These are phyloP conservation scores for Dryadomyces quercus-mongolicae DNA, from an alignment of 2,329 filamentous ascomycete species.

Conservation along the genomic window DNA sequence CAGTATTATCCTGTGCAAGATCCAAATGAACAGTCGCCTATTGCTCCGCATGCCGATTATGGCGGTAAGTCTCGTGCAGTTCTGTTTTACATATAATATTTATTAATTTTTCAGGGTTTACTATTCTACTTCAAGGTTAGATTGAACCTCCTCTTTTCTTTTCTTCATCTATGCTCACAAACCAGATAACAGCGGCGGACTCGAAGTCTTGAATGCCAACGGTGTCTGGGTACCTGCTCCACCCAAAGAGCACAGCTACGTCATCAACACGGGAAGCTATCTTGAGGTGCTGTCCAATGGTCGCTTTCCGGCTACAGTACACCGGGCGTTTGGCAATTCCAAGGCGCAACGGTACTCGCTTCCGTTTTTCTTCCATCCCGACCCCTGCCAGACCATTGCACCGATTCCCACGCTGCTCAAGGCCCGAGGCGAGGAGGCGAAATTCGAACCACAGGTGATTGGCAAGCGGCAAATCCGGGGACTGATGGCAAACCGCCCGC, in stretches of 20 bases:
- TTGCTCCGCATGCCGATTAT: neutral
- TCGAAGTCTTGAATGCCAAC: conserved; percentile 28
- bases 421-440: neutral
- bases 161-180: neutral
- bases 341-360: conserved; percentile 33
- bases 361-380: conserved; percentile 42
- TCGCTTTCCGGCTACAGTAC: conserved; percentile 32
- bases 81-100: neutral
- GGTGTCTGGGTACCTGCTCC: conserved; percentile 30
- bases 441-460: neutral
- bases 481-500: neutral
- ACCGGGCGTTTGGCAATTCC: conserved; percentile 33
- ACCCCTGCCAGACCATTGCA: conserved; percentile 17
- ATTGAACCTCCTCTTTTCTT: neutral
- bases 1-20: neutral
- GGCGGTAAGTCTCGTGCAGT: neutral
- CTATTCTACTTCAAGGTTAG: conserved; percentile 30
- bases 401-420: neutral
- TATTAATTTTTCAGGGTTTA: conserved; percentile 24
- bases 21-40: neutral
- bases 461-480: neutral
- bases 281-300: conserved; percentile 38
- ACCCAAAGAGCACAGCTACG: conserved; percentile 31
- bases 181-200: conserved; percentile 23
- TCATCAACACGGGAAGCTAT: conserved; percentile 40